Evolutionary conservation across 495 filamentous ascomycete genomes (phyloP).

Genomic region (Xylaria curta): DNA sequence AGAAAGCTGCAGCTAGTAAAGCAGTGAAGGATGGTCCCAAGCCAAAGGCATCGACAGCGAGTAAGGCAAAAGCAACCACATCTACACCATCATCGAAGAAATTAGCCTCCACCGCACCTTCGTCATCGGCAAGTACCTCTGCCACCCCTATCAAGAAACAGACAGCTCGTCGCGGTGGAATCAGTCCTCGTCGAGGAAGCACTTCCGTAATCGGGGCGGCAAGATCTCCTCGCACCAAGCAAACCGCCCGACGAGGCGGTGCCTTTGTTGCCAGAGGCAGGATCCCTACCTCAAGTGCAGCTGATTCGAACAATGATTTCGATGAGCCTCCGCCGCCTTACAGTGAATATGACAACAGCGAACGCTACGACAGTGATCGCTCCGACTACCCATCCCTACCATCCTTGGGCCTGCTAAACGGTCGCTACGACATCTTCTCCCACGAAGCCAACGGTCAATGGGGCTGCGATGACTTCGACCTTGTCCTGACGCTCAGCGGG

Average conservation of each 20-base stretch:
- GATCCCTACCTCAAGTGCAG: not conserved
- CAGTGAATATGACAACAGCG: not conserved
- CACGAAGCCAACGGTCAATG: slow-evolving; percentile 26
- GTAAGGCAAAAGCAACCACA: slow-evolving; percentile 28
- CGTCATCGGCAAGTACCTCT: not conserved
- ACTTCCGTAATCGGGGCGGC: not conserved
- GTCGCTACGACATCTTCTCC: slow-evolving; percentile 49
- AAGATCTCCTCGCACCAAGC: not conserved
- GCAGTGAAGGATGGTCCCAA: slow-evolving; percentile 26
- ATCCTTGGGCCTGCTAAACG: slow-evolving; percentile 52
- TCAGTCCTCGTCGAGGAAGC: slow-evolving; percentile 28
- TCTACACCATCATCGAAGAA: slow-evolving; percentile 12
- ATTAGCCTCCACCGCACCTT: not conserved
- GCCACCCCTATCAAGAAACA: slow-evolving; percentile 22
- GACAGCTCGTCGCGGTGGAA: slow-evolving; percentile 32
- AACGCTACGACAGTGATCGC: not conserved
- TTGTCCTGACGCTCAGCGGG: slow-evolving; percentile 44
- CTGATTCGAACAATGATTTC: slow-evolving; percentile 19
- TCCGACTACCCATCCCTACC: slow-evolving; percentile 9
- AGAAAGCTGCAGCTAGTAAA: slow-evolving; percentile 29
- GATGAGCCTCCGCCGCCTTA: slow-evolving; percentile 39
- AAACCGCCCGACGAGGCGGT: slow-evolving; percentile 18
- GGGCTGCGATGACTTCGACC: slow-evolving; percentile 21
- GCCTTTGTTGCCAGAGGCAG: not conserved
- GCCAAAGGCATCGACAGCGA: slow-evolving; percentile 31